phyloP scores from a whole-genome alignment of 1,284 basidiomycete species.

The Tylopilus orsonianus region DNA sequence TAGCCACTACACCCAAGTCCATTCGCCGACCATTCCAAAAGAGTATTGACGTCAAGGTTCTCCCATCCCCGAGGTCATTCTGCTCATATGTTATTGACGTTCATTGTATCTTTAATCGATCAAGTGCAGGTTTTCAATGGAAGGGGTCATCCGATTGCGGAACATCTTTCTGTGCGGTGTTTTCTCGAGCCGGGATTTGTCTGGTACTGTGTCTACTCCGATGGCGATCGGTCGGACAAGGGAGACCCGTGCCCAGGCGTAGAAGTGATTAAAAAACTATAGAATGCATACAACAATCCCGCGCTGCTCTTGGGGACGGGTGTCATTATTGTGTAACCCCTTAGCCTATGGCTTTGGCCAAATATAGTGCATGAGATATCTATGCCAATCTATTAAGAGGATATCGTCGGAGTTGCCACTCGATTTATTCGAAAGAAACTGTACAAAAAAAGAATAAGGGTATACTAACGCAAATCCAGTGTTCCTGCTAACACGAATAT shows the following conservation, averaged over 20 bases:
- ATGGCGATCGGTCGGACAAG: neutral
- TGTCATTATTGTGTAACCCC: neutral
- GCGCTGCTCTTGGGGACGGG: neutral
- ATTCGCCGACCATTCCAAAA: no score
- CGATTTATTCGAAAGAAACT: neutral
- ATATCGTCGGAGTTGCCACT: neutral
- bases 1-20: no score
- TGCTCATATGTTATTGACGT: no score
- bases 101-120: neutral
- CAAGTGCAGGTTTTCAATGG: neutral
- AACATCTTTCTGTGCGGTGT: conserved; percentile 2
- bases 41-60: no score
- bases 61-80: no score
- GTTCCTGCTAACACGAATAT: conserved; percentile 11
- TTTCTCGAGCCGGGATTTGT: neutral
- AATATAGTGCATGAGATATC: conserved; percentile 7
- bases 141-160: conserved; percentile 6
- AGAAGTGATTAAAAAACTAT: no score
- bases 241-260: neutral
- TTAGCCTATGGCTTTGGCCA: neutral
- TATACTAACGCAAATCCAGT: neutral
- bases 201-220: neutral
- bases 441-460: neutral
- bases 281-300: neutral
- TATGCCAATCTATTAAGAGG: no score